Base-by-base conservation (phyloP, 148 eudicot species). In the Suaeda aralocaspica region DNA sequence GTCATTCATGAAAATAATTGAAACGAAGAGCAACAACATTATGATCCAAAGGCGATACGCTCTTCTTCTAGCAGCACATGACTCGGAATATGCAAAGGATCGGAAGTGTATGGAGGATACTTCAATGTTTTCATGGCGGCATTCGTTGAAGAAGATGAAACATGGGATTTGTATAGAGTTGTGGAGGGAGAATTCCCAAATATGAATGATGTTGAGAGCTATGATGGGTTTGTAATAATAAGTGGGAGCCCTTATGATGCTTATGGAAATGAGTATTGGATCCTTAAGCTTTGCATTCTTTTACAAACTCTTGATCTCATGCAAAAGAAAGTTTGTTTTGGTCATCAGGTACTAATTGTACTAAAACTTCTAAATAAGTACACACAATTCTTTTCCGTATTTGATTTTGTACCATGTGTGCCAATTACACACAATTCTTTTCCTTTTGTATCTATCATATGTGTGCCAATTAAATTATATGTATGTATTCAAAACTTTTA, bases 241-340 rank as follows among this genome's bases (percentile, higher is more conserved):
- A 91, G 84, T 72, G 96, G 96, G 8, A 91, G 93, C 76, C 85
- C 89, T 13, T 70, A 59, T 63, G 89, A 90, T 77, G 96, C 96
- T 48, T 81, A 83, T 77, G 84, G 88, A 0, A 55, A 88, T 75
- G 93, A 90, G 2, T 13, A 10, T 62, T 90, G 96, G 96, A 82
- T 90, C 31, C 82, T 79, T 53, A 75, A 82, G 64, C 96, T 90
- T 64, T 84, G 87, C 76, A 34, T 70, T 70, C 82, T 90, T 34
- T 34, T 90, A 62, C 80, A 80, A 51, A 79, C 83, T 49, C 61
- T 90, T 28, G 78, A 83, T 64, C 65, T 72, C 42, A 71, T 86
- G 83, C 80, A 78, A 28, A 90, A 83, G 77, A 88, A 81, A 67
- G 78, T 88, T 21, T 90, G 96, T 76, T 90, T 90, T 64, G 96